phyloP scores from a whole-genome alignment of 129 eudicot species.

The Apium graveolens region DNA sequence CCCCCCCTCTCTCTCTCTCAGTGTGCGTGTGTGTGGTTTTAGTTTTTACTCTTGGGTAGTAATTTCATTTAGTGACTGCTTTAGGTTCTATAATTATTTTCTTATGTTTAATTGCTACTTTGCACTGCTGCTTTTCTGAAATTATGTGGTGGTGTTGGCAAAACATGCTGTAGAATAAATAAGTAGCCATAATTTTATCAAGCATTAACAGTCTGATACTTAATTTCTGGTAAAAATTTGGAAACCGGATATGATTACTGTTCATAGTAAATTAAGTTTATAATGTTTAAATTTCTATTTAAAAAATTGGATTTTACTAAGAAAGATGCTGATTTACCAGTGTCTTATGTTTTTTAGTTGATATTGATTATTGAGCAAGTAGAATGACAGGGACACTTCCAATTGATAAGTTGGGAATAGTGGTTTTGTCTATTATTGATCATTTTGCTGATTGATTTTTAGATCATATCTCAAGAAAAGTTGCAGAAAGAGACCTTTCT shows the following conservation, averaged over 20 bases:
- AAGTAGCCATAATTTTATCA: not conserved
- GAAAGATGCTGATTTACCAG: not conserved
- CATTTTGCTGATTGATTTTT: slow-evolving; percentile 1
- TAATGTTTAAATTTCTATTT: not conserved
- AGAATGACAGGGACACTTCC: not conserved
- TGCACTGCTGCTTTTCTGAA: not conserved
- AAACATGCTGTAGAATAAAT: not conserved
- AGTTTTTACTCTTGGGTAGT: not conserved
- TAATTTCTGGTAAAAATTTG: not conserved
- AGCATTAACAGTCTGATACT: not conserved
- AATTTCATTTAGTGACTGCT: not conserved
- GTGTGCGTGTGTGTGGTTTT: not conserved
- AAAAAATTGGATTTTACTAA: not conserved
- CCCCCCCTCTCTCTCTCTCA: too few relatives aligned
- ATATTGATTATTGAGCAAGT: not conserved
- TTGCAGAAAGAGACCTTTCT: slow-evolving; percentile 3
- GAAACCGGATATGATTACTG: not conserved
- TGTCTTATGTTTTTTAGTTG: not conserved
- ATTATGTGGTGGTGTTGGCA: not conserved
- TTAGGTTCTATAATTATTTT: not conserved
- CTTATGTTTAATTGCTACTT: not conserved
- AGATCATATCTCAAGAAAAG: not conserved
- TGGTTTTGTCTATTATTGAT: slow-evolving; percentile 2
- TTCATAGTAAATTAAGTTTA: not conserved
- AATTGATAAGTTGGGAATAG: slow-evolving; percentile 2